A percentile compares a stretch with the other conserved stretches of the same genome.
Conservation (phyloP, 164 flowering plant species). For the Malania oleifera region DNA sequence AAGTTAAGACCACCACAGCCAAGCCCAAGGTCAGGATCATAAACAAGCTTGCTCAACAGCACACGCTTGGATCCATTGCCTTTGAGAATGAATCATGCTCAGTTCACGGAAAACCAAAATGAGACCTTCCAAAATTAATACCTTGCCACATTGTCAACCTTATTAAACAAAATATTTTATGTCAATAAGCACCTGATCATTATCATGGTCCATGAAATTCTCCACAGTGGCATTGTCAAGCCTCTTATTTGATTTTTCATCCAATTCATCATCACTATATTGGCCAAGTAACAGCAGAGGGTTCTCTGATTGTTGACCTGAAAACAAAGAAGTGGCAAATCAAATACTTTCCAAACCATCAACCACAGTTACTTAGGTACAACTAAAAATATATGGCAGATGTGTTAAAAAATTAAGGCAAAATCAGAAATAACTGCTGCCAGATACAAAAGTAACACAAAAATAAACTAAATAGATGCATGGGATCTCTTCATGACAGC, state of each 20-base stretch:
- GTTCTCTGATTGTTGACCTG: conserved; percentile 66
- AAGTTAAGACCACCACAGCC: too few relatives aligned
- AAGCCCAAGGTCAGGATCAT: too few relatives aligned
- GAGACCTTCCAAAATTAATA: not conserved
- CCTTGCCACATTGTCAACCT: not conserved
- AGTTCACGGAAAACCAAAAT: not conserved
- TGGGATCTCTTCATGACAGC: conserved; percentile 10
- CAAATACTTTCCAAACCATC: conserved; percentile 18
- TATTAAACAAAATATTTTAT: not conserved
- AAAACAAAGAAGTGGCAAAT: conserved; percentile 23
- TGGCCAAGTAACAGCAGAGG: conserved; percentile 87
- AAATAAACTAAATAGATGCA: not conserved
- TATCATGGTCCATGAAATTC: conserved; percentile 17
- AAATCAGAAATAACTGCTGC: not conserved
- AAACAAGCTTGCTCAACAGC: too few relatives aligned
- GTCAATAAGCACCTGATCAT: conserved; percentile 39
- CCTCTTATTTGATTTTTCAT: conserved; percentile 34
- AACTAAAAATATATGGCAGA: conserved; percentile 4
- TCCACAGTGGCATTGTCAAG: conserved; percentile 16
- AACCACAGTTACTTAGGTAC: conserved; percentile 3
- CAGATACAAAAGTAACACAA: not conserved
- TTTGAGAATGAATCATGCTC: too few relatives aligned
- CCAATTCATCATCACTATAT: conserved; percentile 85
- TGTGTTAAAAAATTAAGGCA: not conserved
- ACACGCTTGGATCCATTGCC: too few relatives aligned